phyloP scores from a whole-genome alignment of 2,329 filamentous ascomycete species.

The Septoria petroselini region DNA sequence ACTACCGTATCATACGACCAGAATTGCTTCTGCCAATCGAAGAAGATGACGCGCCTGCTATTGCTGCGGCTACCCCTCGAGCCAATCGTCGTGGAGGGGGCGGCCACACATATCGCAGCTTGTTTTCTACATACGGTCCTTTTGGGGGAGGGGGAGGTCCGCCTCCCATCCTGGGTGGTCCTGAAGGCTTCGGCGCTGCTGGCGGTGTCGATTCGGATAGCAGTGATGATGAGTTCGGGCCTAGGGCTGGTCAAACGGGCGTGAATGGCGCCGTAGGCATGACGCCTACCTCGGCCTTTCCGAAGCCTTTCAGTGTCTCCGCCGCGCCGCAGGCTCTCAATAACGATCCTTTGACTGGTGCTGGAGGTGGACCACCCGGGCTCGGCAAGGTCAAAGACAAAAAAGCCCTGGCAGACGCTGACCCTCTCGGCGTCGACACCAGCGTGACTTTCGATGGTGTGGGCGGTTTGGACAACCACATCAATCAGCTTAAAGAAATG shows the following conservation, averaged over 20 bases:
- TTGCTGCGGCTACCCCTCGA: conserved; percentile 59
- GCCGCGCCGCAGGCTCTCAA: conserved; percentile 53
- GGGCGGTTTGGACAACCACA: conserved; percentile 86
- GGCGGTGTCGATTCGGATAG: conserved; percentile 89
- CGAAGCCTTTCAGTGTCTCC: conserved; percentile 45
- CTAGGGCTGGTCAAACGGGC: conserved; percentile 56
- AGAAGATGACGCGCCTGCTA: conserved; percentile 64
- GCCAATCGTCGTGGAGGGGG: conserved; percentile 60
- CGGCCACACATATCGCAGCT: conserved; percentile 65
- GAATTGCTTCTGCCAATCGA: conserved; percentile 69
- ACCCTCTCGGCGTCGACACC: conserved; percentile 88
- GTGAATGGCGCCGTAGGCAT: conserved; percentile 62
- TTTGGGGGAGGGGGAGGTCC: conserved; percentile 82
- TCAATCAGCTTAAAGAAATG: conserved; percentile 98
- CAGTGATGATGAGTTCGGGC: conserved; percentile 77
- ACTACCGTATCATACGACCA: conserved; percentile 82
- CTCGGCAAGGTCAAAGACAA: conserved; percentile 92
- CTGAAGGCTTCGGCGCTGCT: conserved; percentile 69
- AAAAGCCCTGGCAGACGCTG: conserved; percentile 86
- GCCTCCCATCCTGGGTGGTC: conserved; percentile 68
- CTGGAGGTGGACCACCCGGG: conserved; percentile 64
- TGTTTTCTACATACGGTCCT: conserved; percentile 87
- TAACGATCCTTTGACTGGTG: conserved; percentile 54
- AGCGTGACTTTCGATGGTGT: conserved; percentile 93
- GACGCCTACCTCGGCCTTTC: conserved; percentile 55